Conservation (phyloP, 495 filamentous ascomycete genomes). For the Annulohypoxylon maeteangense region DNA sequence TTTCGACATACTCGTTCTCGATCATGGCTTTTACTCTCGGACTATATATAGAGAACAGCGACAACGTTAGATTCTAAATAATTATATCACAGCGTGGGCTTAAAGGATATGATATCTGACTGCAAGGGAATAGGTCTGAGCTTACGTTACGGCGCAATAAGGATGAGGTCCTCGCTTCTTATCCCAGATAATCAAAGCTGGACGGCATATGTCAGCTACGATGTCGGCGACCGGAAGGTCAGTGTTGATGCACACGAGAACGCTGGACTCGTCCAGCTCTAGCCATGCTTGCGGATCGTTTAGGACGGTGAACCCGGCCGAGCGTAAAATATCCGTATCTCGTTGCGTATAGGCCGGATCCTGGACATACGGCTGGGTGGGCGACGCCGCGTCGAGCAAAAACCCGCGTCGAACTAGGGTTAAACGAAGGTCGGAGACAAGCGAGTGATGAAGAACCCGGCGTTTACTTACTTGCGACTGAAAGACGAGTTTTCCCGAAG, state of each 20-base stretch:
- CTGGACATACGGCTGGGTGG: conserved; percentile 15
- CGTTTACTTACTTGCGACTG: neutral
- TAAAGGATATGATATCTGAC: conserved; percentile 7
- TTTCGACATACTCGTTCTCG: conserved; percentile 22
- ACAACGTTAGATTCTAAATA: conserved; percentile 1
- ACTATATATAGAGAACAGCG: neutral
- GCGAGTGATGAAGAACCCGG: conserved; percentile 14
- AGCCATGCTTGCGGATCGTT: conserved; percentile 47
- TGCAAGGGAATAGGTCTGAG: conserved; percentile 18
- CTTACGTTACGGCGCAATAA: neutral
- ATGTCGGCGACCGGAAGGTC: conserved; percentile 46
- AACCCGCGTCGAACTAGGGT: conserved; percentile 17
- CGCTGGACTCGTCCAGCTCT: conserved; percentile 40
- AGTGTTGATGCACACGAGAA: conserved; percentile 42
- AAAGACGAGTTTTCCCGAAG: conserved; percentile 24
- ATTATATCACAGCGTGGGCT: neutral
- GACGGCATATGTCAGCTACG: conserved; percentile 46
- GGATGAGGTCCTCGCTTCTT: conserved; percentile 2
- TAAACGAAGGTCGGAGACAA: conserved; percentile 22
- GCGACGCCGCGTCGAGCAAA: neutral
- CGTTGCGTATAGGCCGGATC: conserved; percentile 19
- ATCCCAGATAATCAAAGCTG: conserved; percentile 46
- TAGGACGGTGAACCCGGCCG: conserved; percentile 32
- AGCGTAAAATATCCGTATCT: conserved; percentile 19
- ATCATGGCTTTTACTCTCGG: conserved; percentile 19